Evolutionary conservation across 23 red algal species (phyloP).

Genomic region (Pyropia yezoensis): DNA sequence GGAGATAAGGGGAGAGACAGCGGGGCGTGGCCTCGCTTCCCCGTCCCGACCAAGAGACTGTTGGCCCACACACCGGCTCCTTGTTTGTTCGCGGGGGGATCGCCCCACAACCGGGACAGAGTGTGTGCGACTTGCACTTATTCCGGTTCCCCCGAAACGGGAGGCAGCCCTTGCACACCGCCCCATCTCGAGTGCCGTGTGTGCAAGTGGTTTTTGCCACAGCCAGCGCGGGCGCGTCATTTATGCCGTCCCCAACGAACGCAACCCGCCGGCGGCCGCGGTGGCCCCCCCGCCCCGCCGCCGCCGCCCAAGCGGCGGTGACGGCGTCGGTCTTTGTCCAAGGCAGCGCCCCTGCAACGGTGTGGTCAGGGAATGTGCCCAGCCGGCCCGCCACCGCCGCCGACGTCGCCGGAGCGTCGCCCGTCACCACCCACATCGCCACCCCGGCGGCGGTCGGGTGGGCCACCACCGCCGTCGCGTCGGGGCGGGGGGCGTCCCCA

Average conservation of each 20-base stretch:
- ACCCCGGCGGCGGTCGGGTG: background rate
- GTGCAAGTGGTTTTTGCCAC: no score
- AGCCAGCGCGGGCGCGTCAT: constrained; percentile 48
- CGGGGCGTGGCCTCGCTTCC: no score
- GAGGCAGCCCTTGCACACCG: no score
- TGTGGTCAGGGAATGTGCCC: constrained; percentile 4
- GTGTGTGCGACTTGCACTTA: no score
- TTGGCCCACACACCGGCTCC: no score
- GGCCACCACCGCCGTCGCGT: constrained; percentile 8
- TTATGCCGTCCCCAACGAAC: constrained; percentile 50
- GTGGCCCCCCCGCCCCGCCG: background rate
- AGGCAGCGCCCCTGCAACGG: constrained; percentile 20
- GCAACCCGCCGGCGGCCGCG: background rate
- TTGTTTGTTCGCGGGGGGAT: no score
- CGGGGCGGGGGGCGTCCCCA: constrained; percentile 25
- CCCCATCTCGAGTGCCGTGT: no score
- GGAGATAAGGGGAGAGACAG: no score
- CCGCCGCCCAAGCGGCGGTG: background rate
- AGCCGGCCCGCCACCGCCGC: constrained; percentile 13
- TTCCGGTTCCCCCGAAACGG: no score
- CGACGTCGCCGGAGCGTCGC: constrained; percentile 10
- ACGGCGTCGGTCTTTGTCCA: constrained; percentile 21
- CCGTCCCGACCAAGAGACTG: no score
- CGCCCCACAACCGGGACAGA: no score
- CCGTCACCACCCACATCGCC: constrained; percentile 27